Percentiles rank a stretch among this genome's conserved stretches.
phyloP scores from a whole-genome alignment of 768 basidiomycete genomes.

The Boletus bicolor region DNA sequence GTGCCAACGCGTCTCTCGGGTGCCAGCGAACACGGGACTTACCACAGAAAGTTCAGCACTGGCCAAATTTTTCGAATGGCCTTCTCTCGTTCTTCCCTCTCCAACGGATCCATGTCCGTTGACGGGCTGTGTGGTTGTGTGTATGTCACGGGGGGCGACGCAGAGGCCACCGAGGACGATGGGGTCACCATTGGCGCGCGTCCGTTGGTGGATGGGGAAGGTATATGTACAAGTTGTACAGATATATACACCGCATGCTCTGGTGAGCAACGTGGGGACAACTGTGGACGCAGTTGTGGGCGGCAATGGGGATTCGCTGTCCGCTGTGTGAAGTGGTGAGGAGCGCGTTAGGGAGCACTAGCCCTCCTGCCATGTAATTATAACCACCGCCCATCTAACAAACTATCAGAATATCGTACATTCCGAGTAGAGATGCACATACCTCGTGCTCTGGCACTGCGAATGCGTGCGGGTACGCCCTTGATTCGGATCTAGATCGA shows the following conservation, averaged over 20 bases:
- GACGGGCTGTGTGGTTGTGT: constrained; percentile 43
- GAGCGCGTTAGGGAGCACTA: constrained; percentile 36
- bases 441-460: no score
- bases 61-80: constrained; percentile 71
- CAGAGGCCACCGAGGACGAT: constrained; percentile 77
- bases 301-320: constrained; percentile 33
- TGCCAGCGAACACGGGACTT: constrained; percentile 37
- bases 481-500: no score
- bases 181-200: constrained; percentile 67
- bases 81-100: constrained; percentile 60
- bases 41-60: constrained; percentile 81
- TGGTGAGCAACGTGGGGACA: constrained; percentile 3
- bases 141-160: constrained; percentile 71
- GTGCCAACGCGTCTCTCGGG: constrained; percentile 47
- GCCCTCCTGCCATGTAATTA: no score
- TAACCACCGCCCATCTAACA: no score
- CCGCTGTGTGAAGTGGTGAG: constrained; percentile 38
- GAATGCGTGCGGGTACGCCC: no score
- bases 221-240: constrained; percentile 17
- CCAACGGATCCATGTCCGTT: constrained; percentile 40
- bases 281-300: constrained; percentile 30
- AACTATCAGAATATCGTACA: no score
- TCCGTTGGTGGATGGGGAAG: constrained; percentile 7
- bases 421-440: no score
- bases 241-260: constrained; percentile 16